These are phyloP conservation scores for Linderniella brevidens DNA, from an alignment of 257 asterid species.

Conservation along the genomic window DNA sequence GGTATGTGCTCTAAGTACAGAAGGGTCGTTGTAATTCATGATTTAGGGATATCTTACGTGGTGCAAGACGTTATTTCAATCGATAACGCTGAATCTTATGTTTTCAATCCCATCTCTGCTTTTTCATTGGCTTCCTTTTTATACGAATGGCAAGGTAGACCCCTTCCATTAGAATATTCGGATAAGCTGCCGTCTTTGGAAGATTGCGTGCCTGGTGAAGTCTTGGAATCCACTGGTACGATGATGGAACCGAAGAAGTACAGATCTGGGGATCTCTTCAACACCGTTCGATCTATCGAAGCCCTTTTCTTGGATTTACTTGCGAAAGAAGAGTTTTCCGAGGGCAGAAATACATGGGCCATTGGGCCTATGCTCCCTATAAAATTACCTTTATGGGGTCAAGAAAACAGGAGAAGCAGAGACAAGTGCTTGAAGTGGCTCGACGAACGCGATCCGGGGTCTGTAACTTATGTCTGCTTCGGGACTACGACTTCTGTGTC, in stretches of 20 bases:
- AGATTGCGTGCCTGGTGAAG: conserved; percentile 1
- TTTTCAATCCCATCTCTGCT: conserved; percentile 25
- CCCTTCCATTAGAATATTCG: conserved; percentile 11
- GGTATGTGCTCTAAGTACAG: conserved; percentile 10
- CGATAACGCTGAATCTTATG: conserved; percentile 39
- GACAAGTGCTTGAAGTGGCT: conserved; percentile 15
- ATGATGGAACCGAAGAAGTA: background rate
- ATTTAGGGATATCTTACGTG: conserved; percentile 18
- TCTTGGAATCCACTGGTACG: no score
- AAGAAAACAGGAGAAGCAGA: background rate
- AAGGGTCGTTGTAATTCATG: conserved; percentile 27
- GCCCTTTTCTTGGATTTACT: conserved; percentile 17
- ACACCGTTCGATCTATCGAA: conserved; percentile 27
- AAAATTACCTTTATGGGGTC: conserved; percentile 2
- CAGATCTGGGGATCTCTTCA: conserved; percentile 22
- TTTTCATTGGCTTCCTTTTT: conserved; percentile 9
- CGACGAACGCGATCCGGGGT: conserved; percentile 17
- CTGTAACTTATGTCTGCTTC: conserved; percentile 27
- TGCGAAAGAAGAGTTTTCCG: conserved; percentile 13
- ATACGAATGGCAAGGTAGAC: conserved; percentile 10
- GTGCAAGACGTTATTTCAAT: conserved; percentile 31
- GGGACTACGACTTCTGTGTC: conserved; percentile 24
- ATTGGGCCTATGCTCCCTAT: conserved; percentile 25
- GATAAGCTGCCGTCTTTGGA: background rate
- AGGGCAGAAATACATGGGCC: conserved; percentile 14